These are phyloP conservation scores for Poa pratensis DNA, from an alignment of 176 grass and related monocot species.

Conservation along the genomic window DNA sequence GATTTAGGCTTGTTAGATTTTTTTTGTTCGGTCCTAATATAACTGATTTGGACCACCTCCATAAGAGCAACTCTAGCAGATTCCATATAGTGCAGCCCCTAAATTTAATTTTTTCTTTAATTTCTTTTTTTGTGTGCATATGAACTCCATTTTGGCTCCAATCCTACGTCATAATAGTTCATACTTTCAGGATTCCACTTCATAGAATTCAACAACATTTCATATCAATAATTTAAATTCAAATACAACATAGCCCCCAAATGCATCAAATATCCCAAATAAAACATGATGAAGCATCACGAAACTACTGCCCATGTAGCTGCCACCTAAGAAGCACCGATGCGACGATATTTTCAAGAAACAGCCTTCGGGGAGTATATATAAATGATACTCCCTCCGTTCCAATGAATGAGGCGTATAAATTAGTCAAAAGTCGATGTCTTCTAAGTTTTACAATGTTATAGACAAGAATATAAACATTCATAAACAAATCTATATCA, in stretches of 20 bases:
- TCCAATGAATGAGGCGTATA: too few relatives aligned
- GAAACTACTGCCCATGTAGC: not conserved
- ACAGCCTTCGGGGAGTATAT: not conserved
- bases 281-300: not conserved
- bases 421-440: not conserved
- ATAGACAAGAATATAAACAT: not conserved
- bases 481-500: not conserved
- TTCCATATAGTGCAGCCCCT: not conserved
- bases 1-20: not conserved
- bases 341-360: not conserved
- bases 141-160: constrained; percentile 8
- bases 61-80: constrained; percentile 1
- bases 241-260: not conserved
- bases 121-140: not conserved
- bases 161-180: not conserved
- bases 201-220: not conserved
- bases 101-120: not conserved
- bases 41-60: constrained; percentile 8
- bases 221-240: not conserved
- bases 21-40: not conserved
- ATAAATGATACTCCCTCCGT: not conserved
- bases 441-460: not conserved
- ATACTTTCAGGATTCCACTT: not conserved
- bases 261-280: not conserved
- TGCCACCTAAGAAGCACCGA: not conserved